Evolutionary conservation across 1,284 basidiomycete species (phyloP).

Genomic region (Porogramme epimiltina): DNA sequence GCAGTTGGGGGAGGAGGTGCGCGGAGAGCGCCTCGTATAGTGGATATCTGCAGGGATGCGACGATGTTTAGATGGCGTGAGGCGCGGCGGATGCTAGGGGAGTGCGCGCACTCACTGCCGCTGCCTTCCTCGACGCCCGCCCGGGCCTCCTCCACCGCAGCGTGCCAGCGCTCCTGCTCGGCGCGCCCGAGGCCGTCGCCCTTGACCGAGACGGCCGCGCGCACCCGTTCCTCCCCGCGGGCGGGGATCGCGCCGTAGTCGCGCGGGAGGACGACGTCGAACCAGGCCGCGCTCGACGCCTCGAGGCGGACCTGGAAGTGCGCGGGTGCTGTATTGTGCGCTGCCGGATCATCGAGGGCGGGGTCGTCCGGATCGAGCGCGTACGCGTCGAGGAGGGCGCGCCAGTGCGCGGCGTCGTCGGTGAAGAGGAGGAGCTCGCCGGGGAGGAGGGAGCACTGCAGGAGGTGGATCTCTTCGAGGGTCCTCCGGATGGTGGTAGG

Average conservation of each 20-base stretch:
- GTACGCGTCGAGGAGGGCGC: constrained; percentile 33
- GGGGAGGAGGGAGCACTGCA: constrained; percentile 61
- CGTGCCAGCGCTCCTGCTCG: constrained; percentile 57
- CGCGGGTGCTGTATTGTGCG: constrained; percentile 22
- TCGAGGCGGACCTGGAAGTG: constrained; percentile 42
- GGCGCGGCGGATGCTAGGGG: neutral
- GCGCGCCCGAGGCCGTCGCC: constrained; percentile 46
- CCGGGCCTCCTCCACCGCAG: constrained; percentile 42
- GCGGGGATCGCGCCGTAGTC: constrained; percentile 5
- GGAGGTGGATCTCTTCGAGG: constrained; percentile 54
- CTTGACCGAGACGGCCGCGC: constrained; percentile 39
- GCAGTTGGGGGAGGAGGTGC: constrained; percentile 60
- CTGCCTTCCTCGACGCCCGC: constrained; percentile 38
- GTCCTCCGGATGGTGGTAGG: too few relatives aligned
- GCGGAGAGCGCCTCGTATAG: constrained; percentile 59
- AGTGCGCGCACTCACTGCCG: constrained; percentile 48
- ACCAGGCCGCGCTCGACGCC: constrained; percentile 37
- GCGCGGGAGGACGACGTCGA: constrained; percentile 40
- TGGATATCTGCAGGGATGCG: constrained; percentile 48
- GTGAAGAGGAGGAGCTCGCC: constrained; percentile 50
- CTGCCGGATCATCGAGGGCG: constrained; percentile 3
- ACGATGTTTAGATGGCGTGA: neutral
- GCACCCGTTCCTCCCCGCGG: neutral
- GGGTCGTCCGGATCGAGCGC: constrained; percentile 13
- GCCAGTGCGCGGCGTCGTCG: constrained; percentile 42